Evolutionary conservation across 805 yeast species (phyloP).

Genomic region (Jamesozyma lodderae): DNA sequence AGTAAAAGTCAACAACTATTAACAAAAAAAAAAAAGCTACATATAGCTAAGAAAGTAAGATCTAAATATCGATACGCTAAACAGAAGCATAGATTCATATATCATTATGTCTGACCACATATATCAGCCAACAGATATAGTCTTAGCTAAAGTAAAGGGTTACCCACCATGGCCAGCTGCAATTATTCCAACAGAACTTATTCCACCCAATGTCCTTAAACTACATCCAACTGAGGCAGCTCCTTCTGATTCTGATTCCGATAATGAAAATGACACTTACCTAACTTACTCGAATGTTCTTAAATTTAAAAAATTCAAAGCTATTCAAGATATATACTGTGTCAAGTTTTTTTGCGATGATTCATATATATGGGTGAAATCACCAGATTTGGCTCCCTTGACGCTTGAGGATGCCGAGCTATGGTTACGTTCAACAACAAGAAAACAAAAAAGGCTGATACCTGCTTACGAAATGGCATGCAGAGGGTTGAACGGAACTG

Average conservation of each 20-base stretch:
- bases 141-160: conserved; percentile 76
- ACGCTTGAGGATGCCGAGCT: conserved; percentile 16
- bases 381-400: conserved; percentile 17
- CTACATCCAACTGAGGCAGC: conserved; percentile 10
- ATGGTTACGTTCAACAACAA: conserved; percentile 23
- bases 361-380: conserved; percentile 28
- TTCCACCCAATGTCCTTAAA: conserved; percentile 48
- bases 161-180: conserved; percentile 90
- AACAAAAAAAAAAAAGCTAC: background rate
- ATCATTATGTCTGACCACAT: background rate
- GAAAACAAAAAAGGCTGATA: conserved; percentile 44
- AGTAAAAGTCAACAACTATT: too few relatives aligned
- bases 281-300: conserved; percentile 20
- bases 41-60: background rate
- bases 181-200: conserved; percentile 50
- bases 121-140: conserved; percentile 42
- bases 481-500: conserved; percentile 24
- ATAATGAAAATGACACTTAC: conserved; percentile 9
- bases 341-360: conserved; percentile 30
- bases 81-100: too few relatives aligned
- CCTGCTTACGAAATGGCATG: conserved; percentile 46
- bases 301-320: conserved; percentile 19
- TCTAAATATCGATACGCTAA: too few relatives aligned
- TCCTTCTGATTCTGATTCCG: conserved; percentile 7
- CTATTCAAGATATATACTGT: conserved; percentile 18